Base-by-base conservation (phyloP, 2,329 filamentous ascomycete species). In the Daldinia sp. region DNA sequence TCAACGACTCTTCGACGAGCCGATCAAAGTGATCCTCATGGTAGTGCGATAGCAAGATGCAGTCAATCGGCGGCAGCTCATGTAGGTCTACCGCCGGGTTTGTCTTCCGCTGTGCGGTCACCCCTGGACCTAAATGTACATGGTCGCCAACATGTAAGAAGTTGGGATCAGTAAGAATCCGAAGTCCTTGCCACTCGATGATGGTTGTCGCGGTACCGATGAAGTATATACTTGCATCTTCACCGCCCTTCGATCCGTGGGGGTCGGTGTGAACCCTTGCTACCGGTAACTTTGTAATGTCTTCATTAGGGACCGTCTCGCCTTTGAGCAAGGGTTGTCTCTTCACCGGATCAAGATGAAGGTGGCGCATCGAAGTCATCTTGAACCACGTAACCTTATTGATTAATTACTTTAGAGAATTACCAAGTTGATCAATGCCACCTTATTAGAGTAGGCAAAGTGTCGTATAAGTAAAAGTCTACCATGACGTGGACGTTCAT, bases 61-160 rank as follows among this genome's bases (percentile, higher is more conserved):
- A 76, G 70, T 90, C 86, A 17, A 90, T 79, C 1, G 80, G 77
- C 1, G 88, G 88, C 1, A 90, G 76, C 25, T 85, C 79, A 48
- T 87, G 79, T 4, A 90, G 72, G 58, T 88, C 82, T 13, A 90
- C 78, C 0, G 85, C 85, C 19, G 87, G 87, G 64, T 90, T 83
- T 0, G 83, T 89, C 21, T 75, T 73, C 1, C 87, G 79, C 21
- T 78, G 79, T 0, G 79, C 83, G 1, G 80, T 83, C 1, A 90
- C 86, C 0, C 87, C 87, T 0, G 87, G 87, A 0, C 87, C 88
- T 1, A 90, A 81, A 71, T 90, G 87, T 7, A 90, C 86, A 68
- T 90, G 85, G 69, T 89, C 86, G 29, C 87, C 87, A 1, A 82
- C 82, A 68, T 89, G 87, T 0, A 90, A 80, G 74, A 90, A 90